These are phyloP conservation scores for Eucalyptus virginea DNA, from an alignment of 345 rosid genomes.

Conservation along the genomic window DNA sequence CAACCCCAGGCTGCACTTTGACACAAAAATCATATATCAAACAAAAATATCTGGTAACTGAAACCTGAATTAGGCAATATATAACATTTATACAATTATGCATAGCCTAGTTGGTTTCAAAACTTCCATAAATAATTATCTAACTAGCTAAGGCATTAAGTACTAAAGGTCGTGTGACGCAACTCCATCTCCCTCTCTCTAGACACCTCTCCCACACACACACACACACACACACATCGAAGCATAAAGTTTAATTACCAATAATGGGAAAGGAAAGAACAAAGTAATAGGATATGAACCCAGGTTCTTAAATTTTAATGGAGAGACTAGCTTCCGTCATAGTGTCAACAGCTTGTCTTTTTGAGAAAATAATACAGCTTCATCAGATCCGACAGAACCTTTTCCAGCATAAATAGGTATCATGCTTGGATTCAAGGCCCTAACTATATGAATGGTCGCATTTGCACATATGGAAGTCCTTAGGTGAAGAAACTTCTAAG, in stretches of 20 bases:
- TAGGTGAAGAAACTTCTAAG: not conserved
- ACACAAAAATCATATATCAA: not conserved
- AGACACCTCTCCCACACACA: not conserved
- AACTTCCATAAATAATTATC: not conserved
- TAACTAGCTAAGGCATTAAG: not conserved
- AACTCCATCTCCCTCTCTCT: not conserved
- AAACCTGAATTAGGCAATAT: not conserved
- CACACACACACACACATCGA: not conserved
- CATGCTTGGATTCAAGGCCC: not conserved
- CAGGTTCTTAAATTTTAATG: not conserved
- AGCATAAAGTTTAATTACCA: not conserved
- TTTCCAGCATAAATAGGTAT: not conserved
- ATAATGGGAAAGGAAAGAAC: not conserved
- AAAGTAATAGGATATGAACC: not conserved
- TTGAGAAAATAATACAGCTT: not conserved
- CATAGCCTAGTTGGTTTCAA: not conserved
- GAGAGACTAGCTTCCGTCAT: not conserved
- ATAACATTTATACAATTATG: not conserved
- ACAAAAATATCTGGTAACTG: not conserved
- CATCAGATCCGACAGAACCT: not conserved
- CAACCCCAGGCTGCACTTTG: slow-evolving; percentile 66
- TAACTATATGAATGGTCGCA: not conserved
- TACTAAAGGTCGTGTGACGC: not conserved
- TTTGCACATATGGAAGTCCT: not conserved
- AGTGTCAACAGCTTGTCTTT: not conserved